Evolutionary conservation across 2,329 filamentous ascomycete genomes (phyloP).

Genomic region (Penicillium sp.): DNA sequence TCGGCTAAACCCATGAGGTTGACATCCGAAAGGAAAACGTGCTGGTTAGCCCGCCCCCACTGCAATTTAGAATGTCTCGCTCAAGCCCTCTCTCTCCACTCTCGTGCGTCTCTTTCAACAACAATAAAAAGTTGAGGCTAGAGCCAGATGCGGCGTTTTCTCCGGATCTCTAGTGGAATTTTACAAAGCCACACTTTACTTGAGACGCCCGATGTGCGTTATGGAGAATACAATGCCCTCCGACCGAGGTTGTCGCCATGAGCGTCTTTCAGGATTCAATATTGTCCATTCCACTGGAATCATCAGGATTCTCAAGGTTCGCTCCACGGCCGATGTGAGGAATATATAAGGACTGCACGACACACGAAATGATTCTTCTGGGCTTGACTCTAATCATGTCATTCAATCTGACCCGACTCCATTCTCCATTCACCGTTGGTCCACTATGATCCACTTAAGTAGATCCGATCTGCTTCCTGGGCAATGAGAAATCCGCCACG

Average conservation of each 20-base stretch:
- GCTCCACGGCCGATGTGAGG: not conserved
- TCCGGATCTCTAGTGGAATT: not conserved
- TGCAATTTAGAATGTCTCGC: not conserved
- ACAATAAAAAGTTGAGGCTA: not conserved
- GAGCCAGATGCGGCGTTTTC: not conserved
- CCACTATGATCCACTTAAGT: not conserved
- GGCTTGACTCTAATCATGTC: not conserved
- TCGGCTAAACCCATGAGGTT: conserved; percentile 1
- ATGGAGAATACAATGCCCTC: not conserved
- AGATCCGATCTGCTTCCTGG: not conserved
- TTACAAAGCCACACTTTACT: not conserved
- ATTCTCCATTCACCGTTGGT: not conserved
- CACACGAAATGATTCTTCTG: not conserved
- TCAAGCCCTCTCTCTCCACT: not conserved
- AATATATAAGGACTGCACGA: not conserved
- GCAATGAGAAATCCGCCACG: not conserved
- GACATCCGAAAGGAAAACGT: not conserved
- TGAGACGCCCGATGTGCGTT: not conserved
- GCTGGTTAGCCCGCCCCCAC: not conserved
- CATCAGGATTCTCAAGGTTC: not conserved
- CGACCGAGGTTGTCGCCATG: not conserved
- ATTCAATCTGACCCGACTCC: not conserved
- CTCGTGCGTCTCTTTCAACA: not conserved
- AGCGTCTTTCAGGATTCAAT: not conserved
- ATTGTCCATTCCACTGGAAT: not conserved